Evolutionary conservation across 345 rosid genomes (phyloP), one percentile per base, ranked within the genome.

Genomic region (Nephelium lappaceum): DNA sequence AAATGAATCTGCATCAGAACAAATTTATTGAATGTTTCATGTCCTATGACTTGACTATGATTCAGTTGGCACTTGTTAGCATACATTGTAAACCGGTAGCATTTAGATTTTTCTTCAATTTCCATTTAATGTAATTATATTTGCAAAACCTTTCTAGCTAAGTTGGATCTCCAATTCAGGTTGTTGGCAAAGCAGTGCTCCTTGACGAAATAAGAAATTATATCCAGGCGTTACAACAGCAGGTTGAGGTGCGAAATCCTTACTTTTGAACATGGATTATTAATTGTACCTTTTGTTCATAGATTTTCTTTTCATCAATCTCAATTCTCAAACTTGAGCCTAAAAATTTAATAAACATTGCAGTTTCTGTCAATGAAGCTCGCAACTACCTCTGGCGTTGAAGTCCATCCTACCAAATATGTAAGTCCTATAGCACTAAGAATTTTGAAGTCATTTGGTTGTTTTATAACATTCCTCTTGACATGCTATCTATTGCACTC

Each of bases 291-390:
- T 65, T 58, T 45, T 71, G 45, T 16, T 49, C 27, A 42, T 58
- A 31, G 43, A 53, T 61, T 65, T 58, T 67, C 2, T 31, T 31
- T 8, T 9, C 2, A 12, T 47, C 7, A 10, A 12, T 74, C 55
- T 27, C 31, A 27, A 27, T 27, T 27, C 31, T 66, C 69, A 43
- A 64, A 47, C 73, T 65, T 58, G 66, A 58, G 18, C 42, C 45
- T 64, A 67, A 65, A 23, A 78, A 65, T 43, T 79, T 74, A n/a
- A 42, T 79, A 82, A 75, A 61, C 63, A 19, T 76, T 84, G 85
- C 89, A 94, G 98, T 94, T 94, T 83, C 83, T 94, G 75, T 94
- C 97, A 15, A 91, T 93, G 97, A 94, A 94, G 86, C 98, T 94
- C 6, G 97, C 91, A 84, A 90, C 97, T 21, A 89, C 31, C 80